Percentiles rank a stretch among this genome's conserved stretches.
Evolutionary conservation across 2,329 filamentous ascomycete genomes (phyloP).

Genomic region (Trichoderma breve): DNA sequence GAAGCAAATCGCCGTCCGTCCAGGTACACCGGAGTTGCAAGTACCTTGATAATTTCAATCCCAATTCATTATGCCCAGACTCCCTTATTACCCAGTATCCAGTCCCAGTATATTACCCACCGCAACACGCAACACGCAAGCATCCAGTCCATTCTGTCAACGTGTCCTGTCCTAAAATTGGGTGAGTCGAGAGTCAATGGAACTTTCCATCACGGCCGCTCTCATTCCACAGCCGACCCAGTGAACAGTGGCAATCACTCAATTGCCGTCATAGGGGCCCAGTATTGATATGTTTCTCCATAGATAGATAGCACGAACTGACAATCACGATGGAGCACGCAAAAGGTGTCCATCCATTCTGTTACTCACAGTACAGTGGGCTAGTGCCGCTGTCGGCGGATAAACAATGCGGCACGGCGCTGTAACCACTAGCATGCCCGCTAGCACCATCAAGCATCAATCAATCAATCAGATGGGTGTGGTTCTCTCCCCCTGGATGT

Average conservation of each 20-base stretch:
- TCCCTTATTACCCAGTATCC: neutral
- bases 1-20: neutral
- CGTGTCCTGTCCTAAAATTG: neutral
- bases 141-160: neutral
- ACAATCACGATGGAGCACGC: neutral
- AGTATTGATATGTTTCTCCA: neutral
- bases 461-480: neutral
- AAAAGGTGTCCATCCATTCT: neutral
- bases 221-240: neutral
- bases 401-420: neutral
- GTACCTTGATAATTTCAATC: neutral
- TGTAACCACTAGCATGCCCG: neutral
- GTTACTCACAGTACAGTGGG: neutral
- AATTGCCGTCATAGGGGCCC: neutral
- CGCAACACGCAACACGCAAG: neutral
- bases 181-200: neutral
- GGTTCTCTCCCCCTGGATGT: neutral
- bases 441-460: neutral
- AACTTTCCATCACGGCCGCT: neutral
- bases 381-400: constrained; percentile 1
- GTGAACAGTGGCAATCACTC: neutral
- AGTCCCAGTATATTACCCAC: constrained; percentile 7
- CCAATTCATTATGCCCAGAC: neutral
- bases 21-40: constrained; percentile 2
- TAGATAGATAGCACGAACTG: neutral